These are phyloP conservation scores for Leucosporidium creatinivorum DNA, from an alignment of 768 basidiomycete genomes.

Conservation along the genomic window DNA sequence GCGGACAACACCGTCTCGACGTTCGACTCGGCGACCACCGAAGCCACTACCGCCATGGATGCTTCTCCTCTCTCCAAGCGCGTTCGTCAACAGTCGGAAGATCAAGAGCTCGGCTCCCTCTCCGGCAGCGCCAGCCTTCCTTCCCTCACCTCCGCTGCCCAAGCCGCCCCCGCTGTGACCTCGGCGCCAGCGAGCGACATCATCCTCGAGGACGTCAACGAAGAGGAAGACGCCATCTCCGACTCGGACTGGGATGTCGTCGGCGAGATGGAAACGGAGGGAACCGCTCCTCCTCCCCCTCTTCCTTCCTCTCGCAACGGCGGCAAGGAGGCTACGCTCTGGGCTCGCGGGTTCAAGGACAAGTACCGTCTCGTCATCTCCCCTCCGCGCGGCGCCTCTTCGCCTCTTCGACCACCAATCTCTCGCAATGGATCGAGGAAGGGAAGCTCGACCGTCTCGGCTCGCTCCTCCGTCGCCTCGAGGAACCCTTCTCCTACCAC, in stretches of 20 bases:
- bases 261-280: conserved; percentile 64
- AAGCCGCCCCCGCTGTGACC: background rate
- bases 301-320: conserved; percentile 46
- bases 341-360: conserved; percentile 86
- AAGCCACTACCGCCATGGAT: conserved; percentile 46
- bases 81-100: conserved; percentile 4
- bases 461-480: background rate
- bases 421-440: background rate
- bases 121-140: background rate
- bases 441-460: conserved; percentile 4
- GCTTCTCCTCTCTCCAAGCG: conserved; percentile 29
- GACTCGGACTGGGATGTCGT: conserved; percentile 84
- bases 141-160: background rate
- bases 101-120: conserved; percentile 17
- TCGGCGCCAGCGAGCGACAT: background rate
- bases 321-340: conserved; percentile 64
- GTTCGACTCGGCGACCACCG: conserved; percentile 49
- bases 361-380: conserved; percentile 56
- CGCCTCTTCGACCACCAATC: background rate
- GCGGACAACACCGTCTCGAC: conserved; percentile 44
- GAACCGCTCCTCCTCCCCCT: conserved; percentile 45
- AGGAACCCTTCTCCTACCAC: conserved; percentile 1
- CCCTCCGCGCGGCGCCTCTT: background rate
- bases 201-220: conserved; percentile 44
- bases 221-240: conserved; percentile 51